Base-by-base conservation (phyloP, 2,329 filamentous ascomycete genomes). In the Rutstroemia sp. region DNA sequence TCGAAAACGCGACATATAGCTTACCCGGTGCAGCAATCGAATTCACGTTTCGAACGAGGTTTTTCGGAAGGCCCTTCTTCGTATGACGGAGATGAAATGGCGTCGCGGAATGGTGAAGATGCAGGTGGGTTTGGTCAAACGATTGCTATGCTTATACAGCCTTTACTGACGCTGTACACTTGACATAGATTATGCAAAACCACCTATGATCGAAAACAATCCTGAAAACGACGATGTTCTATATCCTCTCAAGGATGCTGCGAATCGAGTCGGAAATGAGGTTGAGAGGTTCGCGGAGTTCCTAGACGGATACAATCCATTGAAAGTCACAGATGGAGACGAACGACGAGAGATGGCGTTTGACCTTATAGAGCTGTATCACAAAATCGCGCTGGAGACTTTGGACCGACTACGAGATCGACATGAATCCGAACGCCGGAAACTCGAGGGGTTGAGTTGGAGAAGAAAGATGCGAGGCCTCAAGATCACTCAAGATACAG, bases 271-370 rank as follows among this genome's bases (percentile, higher is more conserved):
- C 34, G 87, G 88, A 51, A 83, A 85, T 60, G 90, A 96, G 71
- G 89, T 95, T 58, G 90, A 96, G 73, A 80, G 83, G 46, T 96
- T 96, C 68, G 91, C 92, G 39, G 86, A 88, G 68, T 82, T 83
- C 51, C 79, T 96, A 21, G 92, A 96, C 72, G 80, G 83, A 54
- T 92, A 91, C 70, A 79, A 75, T 72, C 84, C 66, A 64, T 78
- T 70, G 64, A 75, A 65, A 66, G 75, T 63, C 72, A 77, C 61
- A 68, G 75, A 59, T 60, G 72, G 61, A 49, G 69, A 77, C 30
- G 82, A 87, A 57, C 78, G 80, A 68, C 81, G 82, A 67, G 78
- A 81, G 48, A 80, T 84, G 59, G 80, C 89, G n/a, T 78, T 89
- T 64, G 79, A 83, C 51, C 77, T 95, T 4, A 78, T 87, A 56